Base-by-base conservation (phyloP, 441 rosid species). In the Erysimum pusillum region DNA sequence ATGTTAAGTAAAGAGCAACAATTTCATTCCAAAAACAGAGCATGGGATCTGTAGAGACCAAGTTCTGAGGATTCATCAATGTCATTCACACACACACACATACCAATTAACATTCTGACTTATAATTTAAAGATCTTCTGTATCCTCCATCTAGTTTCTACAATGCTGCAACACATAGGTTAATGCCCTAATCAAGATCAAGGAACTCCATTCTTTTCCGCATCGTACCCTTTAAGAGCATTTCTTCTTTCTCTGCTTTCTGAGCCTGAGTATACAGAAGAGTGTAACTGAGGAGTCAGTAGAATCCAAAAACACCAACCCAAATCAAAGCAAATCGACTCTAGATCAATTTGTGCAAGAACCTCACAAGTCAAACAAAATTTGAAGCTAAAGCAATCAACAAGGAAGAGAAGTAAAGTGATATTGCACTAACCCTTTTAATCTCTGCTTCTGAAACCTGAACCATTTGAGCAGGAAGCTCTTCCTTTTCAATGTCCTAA, bases 121-220 rank as follows among this genome's bases (percentile, higher is more conserved):
- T 6, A 4, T 38, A 22, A 34, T 6, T 51, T 13, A 9, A 69
- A 9, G 32, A 51, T 34, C 57, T 52, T 41, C 4, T 18, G 57
- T 39, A 53, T 42, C 32, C 71, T 35, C 65, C 70, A 62, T 69
- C 74, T 61, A 61, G 57, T 20, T 68, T 68, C 69, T 42, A 51
- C 63, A 14, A 68, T 75, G 74, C 38, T 9, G 67, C 56, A 48
- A 32, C 18, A 52, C 69, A 76, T 0, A 28, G 2, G 31, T 20
- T 60, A 42, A 51, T 51, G 32, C 48, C 25, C 82, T 81, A 90
- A 72, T 90, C 97, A 70, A 88, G 87, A 83, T 90, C 95, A 80
- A 88, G 89, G 78, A 92, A 92, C 83, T 92, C 97, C 93, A 90
- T 91, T 85, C 95, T 80, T 78, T 86, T 88, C 63, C 90, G 85